These are phyloP conservation scores for Xylariaceae sp. DNA, from an alignment of 2,329 filamentous ascomycete species.

Conservation along the genomic window DNA sequence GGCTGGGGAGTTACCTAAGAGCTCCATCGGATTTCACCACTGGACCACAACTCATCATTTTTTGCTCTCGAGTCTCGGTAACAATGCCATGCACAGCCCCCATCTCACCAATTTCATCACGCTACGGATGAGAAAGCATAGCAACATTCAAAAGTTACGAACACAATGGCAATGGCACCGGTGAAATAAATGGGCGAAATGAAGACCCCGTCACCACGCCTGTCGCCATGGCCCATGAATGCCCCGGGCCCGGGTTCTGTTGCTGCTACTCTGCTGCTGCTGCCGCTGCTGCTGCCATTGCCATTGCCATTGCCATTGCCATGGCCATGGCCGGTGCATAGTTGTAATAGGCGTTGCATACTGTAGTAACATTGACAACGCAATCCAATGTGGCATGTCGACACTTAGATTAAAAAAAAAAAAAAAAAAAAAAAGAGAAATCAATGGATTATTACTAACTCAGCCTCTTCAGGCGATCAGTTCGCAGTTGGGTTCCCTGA, in stretches of 20 bases:
- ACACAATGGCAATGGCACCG: not conserved
- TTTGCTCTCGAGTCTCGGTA: not conserved
- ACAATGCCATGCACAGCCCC: not conserved
- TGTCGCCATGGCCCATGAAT: not conserved
- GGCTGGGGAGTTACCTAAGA: not conserved
- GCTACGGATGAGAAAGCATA: not conserved
- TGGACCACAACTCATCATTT: not conserved
- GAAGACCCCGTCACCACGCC: not conserved
- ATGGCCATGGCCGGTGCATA: not conserved
- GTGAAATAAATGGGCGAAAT: not conserved
- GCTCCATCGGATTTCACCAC: not conserved
- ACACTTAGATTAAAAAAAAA: not conserved
- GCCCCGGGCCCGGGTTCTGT: too few species aligned
- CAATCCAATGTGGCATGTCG: not conserved
- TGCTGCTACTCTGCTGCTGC: too few species aligned
- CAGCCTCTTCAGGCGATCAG: conserved; percentile 1
- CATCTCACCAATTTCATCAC: not conserved
- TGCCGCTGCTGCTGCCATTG: too few species aligned
- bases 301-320: too few species aligned
- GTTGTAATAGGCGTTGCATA: not conserved
- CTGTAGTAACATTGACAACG: not conserved
- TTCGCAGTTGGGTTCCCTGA: not conserved
- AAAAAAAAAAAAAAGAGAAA: not conserved
- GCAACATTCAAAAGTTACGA: not conserved
- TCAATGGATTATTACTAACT: not conserved